These are phyloP conservation scores for Trichophyton verrucosum DNA, from an alignment of 2,329 filamentous ascomycete genomes.

Conservation along the genomic window DNA sequence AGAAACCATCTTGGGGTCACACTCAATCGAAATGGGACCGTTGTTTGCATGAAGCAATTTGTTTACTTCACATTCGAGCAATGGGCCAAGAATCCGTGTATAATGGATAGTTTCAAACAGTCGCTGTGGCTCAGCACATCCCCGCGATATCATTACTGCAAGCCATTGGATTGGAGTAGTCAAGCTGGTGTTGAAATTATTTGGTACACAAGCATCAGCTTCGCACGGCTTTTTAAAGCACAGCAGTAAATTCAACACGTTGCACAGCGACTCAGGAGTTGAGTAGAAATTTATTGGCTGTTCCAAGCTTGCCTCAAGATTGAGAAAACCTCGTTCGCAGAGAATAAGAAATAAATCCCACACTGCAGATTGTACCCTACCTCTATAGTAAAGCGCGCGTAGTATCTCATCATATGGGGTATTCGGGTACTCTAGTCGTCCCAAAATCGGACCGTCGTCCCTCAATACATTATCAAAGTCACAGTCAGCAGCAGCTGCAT, in stretches of 20 bases:
- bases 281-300: background rate
- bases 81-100: background rate
- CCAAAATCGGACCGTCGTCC: background rate
- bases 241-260: background rate
- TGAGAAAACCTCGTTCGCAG: slow-evolving; percentile 1
- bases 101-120: background rate
- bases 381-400: slow-evolving; percentile 1
- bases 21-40: background rate
- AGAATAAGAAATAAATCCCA: slow-evolving; percentile 2
- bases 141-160: background rate
- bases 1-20: background rate
- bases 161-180: background rate
- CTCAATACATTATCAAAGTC: background rate
- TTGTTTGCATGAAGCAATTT: background rate
- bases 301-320: background rate
- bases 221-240: background rate
- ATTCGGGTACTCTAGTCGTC: background rate
- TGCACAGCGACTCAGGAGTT: background rate
- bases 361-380: background rate
- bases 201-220: background rate
- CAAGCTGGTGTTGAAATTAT: background rate
- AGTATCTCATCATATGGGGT: background rate
- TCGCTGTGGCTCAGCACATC: background rate
- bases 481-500: background rate
- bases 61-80: background rate